Conservation (phyloP, 1,284 basidiomycete genomes). For the Rugosomyces carneus region DNA sequence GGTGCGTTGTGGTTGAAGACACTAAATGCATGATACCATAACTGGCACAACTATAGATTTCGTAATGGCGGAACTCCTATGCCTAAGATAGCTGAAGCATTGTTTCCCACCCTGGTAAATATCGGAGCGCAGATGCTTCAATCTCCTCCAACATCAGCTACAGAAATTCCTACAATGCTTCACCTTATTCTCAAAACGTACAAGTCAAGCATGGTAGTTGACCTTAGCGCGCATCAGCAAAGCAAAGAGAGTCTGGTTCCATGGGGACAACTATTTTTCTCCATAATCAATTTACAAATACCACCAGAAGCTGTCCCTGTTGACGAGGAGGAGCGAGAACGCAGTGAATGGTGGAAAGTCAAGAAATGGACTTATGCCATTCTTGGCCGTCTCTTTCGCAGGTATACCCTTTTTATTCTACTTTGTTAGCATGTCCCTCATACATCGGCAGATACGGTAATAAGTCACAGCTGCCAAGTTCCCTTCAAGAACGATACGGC, state of each 20-base stretch:
- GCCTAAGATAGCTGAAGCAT: conserved; percentile 48
- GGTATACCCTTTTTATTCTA: conserved; percentile 31
- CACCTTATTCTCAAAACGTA: conserved; percentile 82
- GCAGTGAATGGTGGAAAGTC: conserved; percentile 79
- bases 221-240: conserved; percentile 71
- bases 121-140: conserved; percentile 64
- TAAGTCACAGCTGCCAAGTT: conserved; percentile 74
- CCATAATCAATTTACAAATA: conserved; percentile 64
- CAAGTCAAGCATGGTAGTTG: conserved; percentile 69
- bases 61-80: conserved; percentile 56
- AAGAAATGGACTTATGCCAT: conserved; percentile 87
- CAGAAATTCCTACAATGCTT: conserved; percentile 71
- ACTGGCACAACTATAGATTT: conserved; percentile 43
- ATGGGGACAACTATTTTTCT: conserved; percentile 81
- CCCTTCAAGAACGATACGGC: conserved; percentile 63
- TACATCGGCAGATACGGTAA: conserved; percentile 59
- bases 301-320: conserved; percentile 61
- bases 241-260: conserved; percentile 67
- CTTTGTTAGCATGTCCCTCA: background rate
- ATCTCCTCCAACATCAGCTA: conserved; percentile 44
- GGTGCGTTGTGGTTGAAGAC: conserved; percentile 21
- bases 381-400: conserved; percentile 69
- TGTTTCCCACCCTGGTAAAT: conserved; percentile 69
- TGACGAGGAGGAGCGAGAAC: conserved; percentile 70
- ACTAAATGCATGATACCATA: background rate